These are phyloP conservation scores for Celoporthe dispersa DNA, from an alignment of 2,329 filamentous ascomycete species.

Conservation along the genomic window DNA sequence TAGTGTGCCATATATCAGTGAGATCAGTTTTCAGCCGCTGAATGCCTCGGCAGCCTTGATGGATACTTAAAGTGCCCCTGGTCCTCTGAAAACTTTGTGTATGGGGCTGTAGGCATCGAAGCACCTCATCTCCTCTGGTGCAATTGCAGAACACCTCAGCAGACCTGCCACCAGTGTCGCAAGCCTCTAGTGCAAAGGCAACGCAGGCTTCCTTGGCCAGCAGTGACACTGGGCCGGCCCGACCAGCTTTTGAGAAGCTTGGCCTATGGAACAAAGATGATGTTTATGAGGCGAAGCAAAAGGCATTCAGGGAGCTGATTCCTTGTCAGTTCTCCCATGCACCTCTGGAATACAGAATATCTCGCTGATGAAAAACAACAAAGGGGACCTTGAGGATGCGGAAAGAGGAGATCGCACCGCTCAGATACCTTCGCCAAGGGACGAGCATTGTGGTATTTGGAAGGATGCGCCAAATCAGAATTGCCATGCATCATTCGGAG, in stretches of 20 bases:
- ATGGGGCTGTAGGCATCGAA: not conserved
- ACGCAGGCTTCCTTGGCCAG: not conserved
- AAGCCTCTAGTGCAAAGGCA: not conserved
- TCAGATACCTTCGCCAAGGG: not conserved
- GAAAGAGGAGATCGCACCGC: not conserved
- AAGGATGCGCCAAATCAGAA: not conserved
- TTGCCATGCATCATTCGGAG: conserved; percentile 13
- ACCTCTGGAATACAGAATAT: no score
- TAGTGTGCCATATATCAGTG: not conserved
- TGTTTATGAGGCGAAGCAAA: not conserved
- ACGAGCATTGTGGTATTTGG: conserved; percentile 16
- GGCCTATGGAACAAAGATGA: not conserved
- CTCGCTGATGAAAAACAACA: not conserved
- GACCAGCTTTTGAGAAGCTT: not conserved
- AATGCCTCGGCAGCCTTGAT: not conserved
- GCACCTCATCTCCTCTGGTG: not conserved
- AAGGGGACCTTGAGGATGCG: not conserved
- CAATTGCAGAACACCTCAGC: not conserved
- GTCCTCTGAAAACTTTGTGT: not conserved
- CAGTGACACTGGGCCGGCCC: no score
- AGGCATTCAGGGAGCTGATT: not conserved
- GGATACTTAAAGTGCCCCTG: not conserved
- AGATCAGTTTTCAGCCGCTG: not conserved
- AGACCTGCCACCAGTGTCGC: no score
- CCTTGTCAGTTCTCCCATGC: not conserved